These are phyloP conservation scores for Salvia miltiorrhiza DNA, from an alignment of 257 asterid genomes.

Conservation along the genomic window DNA sequence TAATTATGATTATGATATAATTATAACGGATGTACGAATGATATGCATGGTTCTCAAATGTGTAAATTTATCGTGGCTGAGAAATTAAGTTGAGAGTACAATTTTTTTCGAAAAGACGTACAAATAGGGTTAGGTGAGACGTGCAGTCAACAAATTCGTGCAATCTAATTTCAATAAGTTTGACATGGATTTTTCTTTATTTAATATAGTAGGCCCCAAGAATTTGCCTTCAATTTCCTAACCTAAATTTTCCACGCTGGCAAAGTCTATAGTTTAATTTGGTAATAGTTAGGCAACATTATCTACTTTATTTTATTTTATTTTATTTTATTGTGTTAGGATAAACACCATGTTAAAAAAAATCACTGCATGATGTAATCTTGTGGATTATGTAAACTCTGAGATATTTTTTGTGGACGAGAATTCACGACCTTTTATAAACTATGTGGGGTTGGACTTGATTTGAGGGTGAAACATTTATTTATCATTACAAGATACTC, in stretches of 20 bases:
- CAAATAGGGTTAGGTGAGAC: slow-evolving; percentile 15
- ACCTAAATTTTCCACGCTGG: slow-evolving; percentile 9
- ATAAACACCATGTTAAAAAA: neutral
- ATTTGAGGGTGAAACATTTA: neutral
- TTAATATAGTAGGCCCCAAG: slow-evolving; percentile 13
- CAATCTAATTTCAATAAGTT: slow-evolving; percentile 7
- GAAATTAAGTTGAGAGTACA: neutral
- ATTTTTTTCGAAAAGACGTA: slow-evolving; percentile 9
- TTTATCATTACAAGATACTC: no score
- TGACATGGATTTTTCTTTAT: slow-evolving; percentile 14
- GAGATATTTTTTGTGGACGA: neutral
- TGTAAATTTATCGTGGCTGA: slow-evolving; percentile 9
- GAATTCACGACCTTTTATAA: neutral
- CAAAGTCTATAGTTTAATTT: neutral
- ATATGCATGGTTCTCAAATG: no score
- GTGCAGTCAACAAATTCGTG: slow-evolving; percentile 27
- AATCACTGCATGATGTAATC: neutral
- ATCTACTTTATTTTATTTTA: no score
- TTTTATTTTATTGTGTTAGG: neutral
- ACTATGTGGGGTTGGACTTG: neutral
- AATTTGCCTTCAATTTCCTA: neutral
- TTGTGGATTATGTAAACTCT: neutral
- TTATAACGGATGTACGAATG: no score
- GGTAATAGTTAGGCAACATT: neutral
- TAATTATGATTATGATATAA: no score